Evolutionary conservation across 2,329 filamentous ascomycete species (phyloP).

Genomic region (Fusarium siculi): DNA sequence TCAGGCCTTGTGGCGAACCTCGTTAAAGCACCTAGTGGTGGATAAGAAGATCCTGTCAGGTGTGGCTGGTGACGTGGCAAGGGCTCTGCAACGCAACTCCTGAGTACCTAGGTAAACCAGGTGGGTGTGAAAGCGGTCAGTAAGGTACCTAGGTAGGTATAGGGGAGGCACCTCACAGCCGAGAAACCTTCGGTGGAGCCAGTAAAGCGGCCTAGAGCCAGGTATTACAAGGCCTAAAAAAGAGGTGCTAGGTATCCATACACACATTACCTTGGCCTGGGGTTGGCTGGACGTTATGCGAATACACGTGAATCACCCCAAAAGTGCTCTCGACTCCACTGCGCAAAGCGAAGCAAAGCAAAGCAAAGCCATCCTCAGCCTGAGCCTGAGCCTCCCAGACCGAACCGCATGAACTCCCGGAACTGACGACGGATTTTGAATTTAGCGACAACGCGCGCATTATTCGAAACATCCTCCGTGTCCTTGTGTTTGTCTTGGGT

Average conservation of each 20-base stretch:
- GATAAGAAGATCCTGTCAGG: conserved; percentile 26
- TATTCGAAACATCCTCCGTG: conserved; percentile 33
- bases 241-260: background rate
- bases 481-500: conserved; percentile 23
- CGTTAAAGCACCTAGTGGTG: conserved; percentile 31
- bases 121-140: conserved; percentile 6
- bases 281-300: conserved; percentile 24
- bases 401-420: conserved; percentile 44
- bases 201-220: conserved; percentile 6
- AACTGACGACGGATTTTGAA: conserved; percentile 41
- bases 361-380: conserved; percentile 15
- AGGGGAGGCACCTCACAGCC: background rate
- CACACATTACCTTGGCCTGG: background rate
- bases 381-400: conserved; percentile 26
- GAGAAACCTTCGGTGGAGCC: conserved; percentile 30
- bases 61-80: conserved; percentile 43
- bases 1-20: conserved; percentile 36
- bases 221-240: conserved; percentile 14
- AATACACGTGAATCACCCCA: conserved; percentile 42
- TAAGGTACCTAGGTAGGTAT: background rate
- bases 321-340: conserved; percentile 22
- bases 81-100: background rate
- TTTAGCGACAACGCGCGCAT: conserved; percentile 45
- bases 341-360: conserved; percentile 27
- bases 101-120: background rate